Conservation (phyloP, 345 rosid species). For the Eucalyptus regnans region DNA sequence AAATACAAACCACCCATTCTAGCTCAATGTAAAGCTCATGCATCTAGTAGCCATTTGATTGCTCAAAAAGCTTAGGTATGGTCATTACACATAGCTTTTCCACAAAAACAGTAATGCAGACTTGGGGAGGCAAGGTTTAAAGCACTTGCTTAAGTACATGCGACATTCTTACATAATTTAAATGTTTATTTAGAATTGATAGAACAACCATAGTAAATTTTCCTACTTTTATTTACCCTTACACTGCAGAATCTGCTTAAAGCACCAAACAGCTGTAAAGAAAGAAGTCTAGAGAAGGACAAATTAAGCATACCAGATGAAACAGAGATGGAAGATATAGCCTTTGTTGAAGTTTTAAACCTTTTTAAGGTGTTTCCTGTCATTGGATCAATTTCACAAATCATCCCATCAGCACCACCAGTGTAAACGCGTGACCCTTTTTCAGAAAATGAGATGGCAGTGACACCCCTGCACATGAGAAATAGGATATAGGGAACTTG, state of each 20-base stretch:
- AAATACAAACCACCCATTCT: background rate
- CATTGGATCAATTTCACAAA: slow-evolving; percentile 70
- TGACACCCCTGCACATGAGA: slow-evolving; percentile 67
- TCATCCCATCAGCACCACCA: slow-evolving; percentile 90
- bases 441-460: slow-evolving; percentile 61
- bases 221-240: background rate
- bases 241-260: background rate
- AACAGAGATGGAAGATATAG: slow-evolving; percentile 63
- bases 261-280: background rate
- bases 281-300: background rate
- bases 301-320: slow-evolving; percentile 49
- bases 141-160: background rate
- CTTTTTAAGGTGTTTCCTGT: slow-evolving; percentile 57
- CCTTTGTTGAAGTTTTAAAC: slow-evolving; percentile 68
- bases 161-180: background rate
- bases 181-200: background rate
- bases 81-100: background rate
- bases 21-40: background rate
- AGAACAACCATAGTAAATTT: background rate
- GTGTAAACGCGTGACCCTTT: slow-evolving; percentile 49
- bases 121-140: background rate
- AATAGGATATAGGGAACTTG: background rate
- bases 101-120: background rate
- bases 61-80: background rate
- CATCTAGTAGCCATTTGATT: background rate